Conservation (phyloP, 176 grass and related monocot species). For the Echinochloa phyllopogon region DNA sequence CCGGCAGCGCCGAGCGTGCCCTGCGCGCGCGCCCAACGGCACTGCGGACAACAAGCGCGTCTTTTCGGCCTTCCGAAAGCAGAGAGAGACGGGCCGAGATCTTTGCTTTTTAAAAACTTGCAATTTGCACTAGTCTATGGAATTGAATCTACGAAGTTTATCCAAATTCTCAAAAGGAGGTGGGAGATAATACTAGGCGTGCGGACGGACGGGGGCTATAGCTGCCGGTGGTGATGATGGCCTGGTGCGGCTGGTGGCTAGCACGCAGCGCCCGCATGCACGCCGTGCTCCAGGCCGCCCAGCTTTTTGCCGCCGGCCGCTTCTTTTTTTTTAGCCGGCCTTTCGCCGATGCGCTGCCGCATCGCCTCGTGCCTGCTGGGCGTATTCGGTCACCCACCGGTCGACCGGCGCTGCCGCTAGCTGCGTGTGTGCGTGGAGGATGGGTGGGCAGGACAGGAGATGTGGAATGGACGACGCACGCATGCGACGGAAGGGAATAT, state of each 20-base stretch:
- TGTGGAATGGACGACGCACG: conserved; percentile 1
- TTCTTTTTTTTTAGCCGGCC: conserved; percentile 18
- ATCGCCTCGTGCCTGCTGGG: conserved; percentile 9
- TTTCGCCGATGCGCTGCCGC: background rate
- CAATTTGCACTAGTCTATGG: background rate
- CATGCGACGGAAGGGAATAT: conserved; percentile 29
- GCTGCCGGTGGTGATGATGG: conserved; percentile 16
- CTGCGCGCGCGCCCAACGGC: conserved; percentile 5
- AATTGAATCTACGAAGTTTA: conserved; percentile 7
- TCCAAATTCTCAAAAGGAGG: conserved; percentile 39
- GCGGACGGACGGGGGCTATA: background rate
- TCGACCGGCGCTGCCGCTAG: background rate
- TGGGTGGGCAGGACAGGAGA: conserved; percentile 12
- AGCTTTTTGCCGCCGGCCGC: conserved; percentile 47
- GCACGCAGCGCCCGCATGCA: conserved; percentile 27
- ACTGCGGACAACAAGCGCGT: conserved; percentile 41
- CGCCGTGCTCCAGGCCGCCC: conserved; percentile 49
- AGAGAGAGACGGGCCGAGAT: background rate
- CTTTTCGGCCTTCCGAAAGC: conserved; percentile 55
- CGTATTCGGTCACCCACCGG: background rate
- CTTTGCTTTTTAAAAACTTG: background rate
- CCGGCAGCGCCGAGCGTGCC: background rate
- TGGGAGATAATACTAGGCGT: conserved; percentile 8
- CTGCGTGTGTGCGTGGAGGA: background rate
- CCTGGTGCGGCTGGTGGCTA: background rate